Evolutionary conservation across 2,329 filamentous ascomycete genomes (phyloP), one percentile per base, ranked within the genome.

Genomic region (Claviceps purpurea): DNA sequence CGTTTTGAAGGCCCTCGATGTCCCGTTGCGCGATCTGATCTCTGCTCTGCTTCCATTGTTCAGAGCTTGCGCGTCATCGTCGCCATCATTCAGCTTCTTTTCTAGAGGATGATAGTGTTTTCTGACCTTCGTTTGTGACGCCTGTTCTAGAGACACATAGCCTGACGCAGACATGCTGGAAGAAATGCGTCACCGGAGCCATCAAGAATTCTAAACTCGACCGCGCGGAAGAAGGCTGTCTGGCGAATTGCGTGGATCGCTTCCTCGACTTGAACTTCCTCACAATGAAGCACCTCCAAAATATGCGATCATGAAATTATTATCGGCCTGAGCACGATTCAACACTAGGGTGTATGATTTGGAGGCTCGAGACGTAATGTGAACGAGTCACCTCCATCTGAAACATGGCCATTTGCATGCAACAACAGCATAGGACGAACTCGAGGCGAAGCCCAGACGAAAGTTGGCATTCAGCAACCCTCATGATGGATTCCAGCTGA

Each of bases 171-270:
- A 79, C 86, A 55, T 98, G 93, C 79, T 98, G 90, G 83, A 89
- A 84, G 65, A 97, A 96, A 73, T 98, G 93, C 75, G 76, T 96
- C 55, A 85, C 86, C 8, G 75, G 81, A 51, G 76, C 75, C 53
- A 84, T 96, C 66, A 82, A 83, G 59, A 78, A 76, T 55, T 79
- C 81, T 30, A 79, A 81, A 61, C 74, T 98, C 59, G 88, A 94
- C 59, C 79, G 77, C 62, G 73, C 70, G 56, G 93, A 98, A 73
- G 84, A 93, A 72, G 71, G 75, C 8, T 98, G 93, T 68, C 78
- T 95, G 66, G 76, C 83, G 67, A 96, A 95, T 74, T 98, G 93
- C 64, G 89, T 97, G 52, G 87, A 95, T 62, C 78, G 93, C 52
- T 97, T 94, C 71, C 77, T 97, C 72, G 93, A 98, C 69, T 79